Base-by-base conservation (phyloP, 1,139 yeast genomes). In the Kodamaea anthophila region DNA sequence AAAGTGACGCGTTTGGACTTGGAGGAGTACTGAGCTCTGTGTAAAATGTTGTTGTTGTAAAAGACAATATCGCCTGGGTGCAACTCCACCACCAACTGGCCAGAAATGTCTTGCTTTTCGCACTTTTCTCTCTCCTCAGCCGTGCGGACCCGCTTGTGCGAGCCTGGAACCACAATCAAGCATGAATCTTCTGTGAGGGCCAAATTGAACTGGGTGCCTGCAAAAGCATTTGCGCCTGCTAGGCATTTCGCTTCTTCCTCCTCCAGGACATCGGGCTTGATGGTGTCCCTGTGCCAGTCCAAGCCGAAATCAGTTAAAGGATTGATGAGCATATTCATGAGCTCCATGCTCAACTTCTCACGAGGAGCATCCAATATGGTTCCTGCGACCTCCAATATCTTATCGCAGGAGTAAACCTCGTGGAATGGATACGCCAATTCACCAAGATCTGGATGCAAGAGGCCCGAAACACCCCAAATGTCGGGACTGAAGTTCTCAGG, bases 211-310 rank as follows among this genome's bases (percentile, higher is more conserved):
- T 72, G 78, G 9, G 76, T 63, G 2, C 77, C 77, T 15, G 74
- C 70, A 32, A 60, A 66, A 0, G 74, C 72, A 29, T 65, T 55
- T 28, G 49, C 36, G 24, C 58, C 51, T 32, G 61, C 42, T 9
- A 59, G 48, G 35, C 63, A 63, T 19, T 50, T 52, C 3, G 61
- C 57, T 44, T 72, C 78, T 44, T 70, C 68, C 32, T 64, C 71
- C 2, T 58, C 59, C 4, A 67, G 50, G 6, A 54, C 74, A 23
- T 70, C 74, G 4, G 76, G 74, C 37, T 60, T 63, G 33, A 72
- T 67, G 38, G 67, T 65, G 44, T 72, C 78, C 26, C 78, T 53
- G 47, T 72, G 77, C 78, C 77, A 72, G 38, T 69, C 72, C 43
- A 72, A 59, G 7, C 66, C 76, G 44, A 72, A 72, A 46, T 72